These are phyloP conservation scores for Colletotrichum sp. DNA, from an alignment of 2,329 filamentous ascomycete genomes.

Conservation along the genomic window DNA sequence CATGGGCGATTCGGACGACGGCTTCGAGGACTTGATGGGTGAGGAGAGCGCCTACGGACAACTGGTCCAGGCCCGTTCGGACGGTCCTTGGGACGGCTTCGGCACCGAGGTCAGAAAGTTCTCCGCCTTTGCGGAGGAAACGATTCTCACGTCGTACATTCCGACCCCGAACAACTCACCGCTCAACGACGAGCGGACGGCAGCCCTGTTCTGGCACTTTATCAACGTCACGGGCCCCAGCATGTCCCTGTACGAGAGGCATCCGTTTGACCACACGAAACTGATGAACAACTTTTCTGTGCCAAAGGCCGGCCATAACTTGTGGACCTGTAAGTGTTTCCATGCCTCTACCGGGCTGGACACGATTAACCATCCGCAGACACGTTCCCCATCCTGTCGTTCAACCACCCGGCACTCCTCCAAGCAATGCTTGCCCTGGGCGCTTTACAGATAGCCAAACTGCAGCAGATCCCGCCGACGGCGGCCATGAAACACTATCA, in stretches of 20 bases:
- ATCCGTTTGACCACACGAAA: constrained; percentile 74
- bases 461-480: constrained; percentile 76
- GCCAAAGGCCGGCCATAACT: constrained; percentile 67
- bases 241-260: constrained; percentile 86
- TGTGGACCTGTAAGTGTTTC: constrained; percentile 63
- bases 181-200: constrained; percentile 79
- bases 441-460: constrained; percentile 85
- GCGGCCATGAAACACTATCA: constrained; percentile 93
- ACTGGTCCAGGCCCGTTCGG: constrained; percentile 40
- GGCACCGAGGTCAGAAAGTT: constrained; percentile 56
- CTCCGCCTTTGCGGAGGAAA: constrained; percentile 50
- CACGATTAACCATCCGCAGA: constrained; percentile 36
- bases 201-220: constrained; percentile 89
- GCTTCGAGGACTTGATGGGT: constrained; percentile 45
- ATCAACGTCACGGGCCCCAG: constrained; percentile 86
- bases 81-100: constrained; percentile 42
- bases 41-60: constrained; percentile 40
- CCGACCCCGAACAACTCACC: constrained; percentile 73
- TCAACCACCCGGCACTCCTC: constrained; percentile 84
- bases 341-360: too few species aligned
- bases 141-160: constrained; percentile 68
- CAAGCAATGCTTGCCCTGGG: constrained; percentile 90
- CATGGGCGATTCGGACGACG: constrained; percentile 67
- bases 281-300: constrained; percentile 67
- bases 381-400: constrained; percentile 81